These are phyloP conservation scores for Penicillium thymicola DNA, from an alignment of 2,329 filamentous ascomycete species.

Conservation along the genomic window DNA sequence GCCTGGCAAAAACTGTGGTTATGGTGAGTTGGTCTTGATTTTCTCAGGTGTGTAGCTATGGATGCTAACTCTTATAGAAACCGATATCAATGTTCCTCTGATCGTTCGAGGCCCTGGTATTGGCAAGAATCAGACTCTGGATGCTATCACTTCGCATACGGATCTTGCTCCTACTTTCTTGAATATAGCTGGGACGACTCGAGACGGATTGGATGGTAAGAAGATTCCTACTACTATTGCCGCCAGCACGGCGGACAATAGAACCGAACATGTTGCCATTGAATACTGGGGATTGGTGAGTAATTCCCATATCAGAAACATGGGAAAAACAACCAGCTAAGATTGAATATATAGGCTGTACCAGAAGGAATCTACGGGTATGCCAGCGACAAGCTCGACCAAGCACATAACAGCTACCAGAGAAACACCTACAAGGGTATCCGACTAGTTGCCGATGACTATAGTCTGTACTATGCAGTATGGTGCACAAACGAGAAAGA, in stretches of 20 bases:
- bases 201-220: constrained; percentile 55
- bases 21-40: constrained; percentile 41
- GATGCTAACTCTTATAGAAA: constrained; percentile 17
- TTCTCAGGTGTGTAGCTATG: background rate
- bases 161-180: constrained; percentile 63
- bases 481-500: constrained; percentile 69
- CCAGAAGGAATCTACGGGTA: constrained; percentile 30
- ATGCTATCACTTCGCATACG: constrained; percentile 59
- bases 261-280: constrained; percentile 55
- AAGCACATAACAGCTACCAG: constrained; percentile 18
- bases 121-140: constrained; percentile 37
- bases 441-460: constrained; percentile 53
- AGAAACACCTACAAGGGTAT: constrained; percentile 62
- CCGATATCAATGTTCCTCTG: constrained; percentile 57
- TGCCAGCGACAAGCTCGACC: constrained; percentile 17
- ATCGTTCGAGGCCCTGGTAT: constrained; percentile 58
- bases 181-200: constrained; percentile 35
- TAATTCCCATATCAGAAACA: constrained; percentile 3
- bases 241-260: constrained; percentile 21
- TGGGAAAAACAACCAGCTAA: background rate
- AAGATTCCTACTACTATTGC: constrained; percentile 46
- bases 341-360: constrained; percentile 14
- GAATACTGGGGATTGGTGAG: constrained; percentile 54
- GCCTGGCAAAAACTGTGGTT: too few relatives aligned
- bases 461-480: constrained; percentile 63